These are phyloP conservation scores for Vitis amurensis DNA, from an alignment of 164 flowering plant species.

Conservation along the genomic window DNA sequence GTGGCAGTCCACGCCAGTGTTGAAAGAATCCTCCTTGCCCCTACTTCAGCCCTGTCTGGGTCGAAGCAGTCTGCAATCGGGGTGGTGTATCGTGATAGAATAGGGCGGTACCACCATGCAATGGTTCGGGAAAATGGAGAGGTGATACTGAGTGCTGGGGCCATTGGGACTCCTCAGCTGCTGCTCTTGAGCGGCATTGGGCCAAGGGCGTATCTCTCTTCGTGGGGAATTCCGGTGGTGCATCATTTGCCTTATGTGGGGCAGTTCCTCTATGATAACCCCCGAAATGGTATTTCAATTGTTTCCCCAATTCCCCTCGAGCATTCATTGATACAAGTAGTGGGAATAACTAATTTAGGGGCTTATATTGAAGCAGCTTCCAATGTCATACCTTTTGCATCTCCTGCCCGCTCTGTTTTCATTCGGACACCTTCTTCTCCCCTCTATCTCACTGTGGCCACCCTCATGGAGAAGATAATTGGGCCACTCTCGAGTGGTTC, in stretches of 20 bases:
- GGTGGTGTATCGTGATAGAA: slow-evolving; percentile 56
- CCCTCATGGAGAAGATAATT: slow-evolving; percentile 67
- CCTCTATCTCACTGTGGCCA: slow-evolving; percentile 67
- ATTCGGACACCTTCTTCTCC: slow-evolving; percentile 40
- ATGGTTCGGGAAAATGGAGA: slow-evolving; percentile 62
- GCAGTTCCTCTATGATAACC: slow-evolving; percentile 70
- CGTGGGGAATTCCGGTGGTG: slow-evolving; percentile 74
- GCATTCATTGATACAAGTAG: slow-evolving; percentile 77
- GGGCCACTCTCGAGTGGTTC: slow-evolving; percentile 72
- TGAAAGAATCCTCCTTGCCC: slow-evolving; percentile 55
- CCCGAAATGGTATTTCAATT: slow-evolving; percentile 70
- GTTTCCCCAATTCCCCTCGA: slow-evolving; percentile 61
- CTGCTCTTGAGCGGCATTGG: slow-evolving; percentile 84
- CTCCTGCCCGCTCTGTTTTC: slow-evolving; percentile 46
- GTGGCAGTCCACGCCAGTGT: slow-evolving; percentile 69
- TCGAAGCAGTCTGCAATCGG: slow-evolving; percentile 49
- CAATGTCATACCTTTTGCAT: slow-evolving; percentile 47
- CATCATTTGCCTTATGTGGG: slow-evolving; percentile 67
- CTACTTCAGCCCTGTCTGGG: slow-evolving; percentile 15
- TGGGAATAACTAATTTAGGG: slow-evolving; percentile 72
- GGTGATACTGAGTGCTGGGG: slow-evolving; percentile 75
- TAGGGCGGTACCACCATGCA: slow-evolving; percentile 66
- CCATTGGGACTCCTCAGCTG: slow-evolving; percentile 88
- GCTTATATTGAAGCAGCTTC: slow-evolving; percentile 76
- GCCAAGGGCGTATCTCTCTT: slow-evolving; percentile 57